A percentile compares a stretch with the other conserved stretches of the same genome.
These are phyloP conservation scores for Parachaetomium inaequale DNA, from an alignment of 495 filamentous ascomycete species.

Conservation along the genomic window DNA sequence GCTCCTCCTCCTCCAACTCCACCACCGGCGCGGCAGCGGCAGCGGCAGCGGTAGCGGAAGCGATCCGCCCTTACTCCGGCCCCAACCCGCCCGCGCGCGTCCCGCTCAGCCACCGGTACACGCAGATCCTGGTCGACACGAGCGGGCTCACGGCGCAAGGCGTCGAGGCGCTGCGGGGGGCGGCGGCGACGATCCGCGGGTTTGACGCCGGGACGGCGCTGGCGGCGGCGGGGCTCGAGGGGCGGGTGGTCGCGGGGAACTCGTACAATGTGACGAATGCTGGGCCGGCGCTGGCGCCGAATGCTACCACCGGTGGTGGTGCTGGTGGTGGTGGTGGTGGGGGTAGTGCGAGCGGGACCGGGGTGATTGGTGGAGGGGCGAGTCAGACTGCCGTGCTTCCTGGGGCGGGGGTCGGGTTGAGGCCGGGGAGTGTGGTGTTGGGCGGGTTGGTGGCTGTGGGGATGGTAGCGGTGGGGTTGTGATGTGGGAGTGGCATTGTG, in stretches of 20 bases:
- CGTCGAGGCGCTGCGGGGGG: slow-evolving; percentile 26
- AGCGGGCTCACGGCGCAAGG: slow-evolving; percentile 27
- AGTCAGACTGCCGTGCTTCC: neutral
- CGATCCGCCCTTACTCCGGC: slow-evolving; percentile 34
- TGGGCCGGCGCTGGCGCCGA: slow-evolving; percentile 27
- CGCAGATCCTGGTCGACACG: slow-evolving; percentile 41
- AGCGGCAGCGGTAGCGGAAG: slow-evolving; percentile 6
- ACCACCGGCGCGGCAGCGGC: neutral
- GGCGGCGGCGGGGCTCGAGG: slow-evolving; percentile 29
- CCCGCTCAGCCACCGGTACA: slow-evolving; percentile 44
- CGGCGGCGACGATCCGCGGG: slow-evolving; percentile 29
- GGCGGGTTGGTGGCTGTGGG: neutral
- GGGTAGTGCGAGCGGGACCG: neutral
- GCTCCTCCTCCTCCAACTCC: neutral
- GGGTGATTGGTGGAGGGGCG: neutral
- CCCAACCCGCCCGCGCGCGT: slow-evolving; percentile 40
- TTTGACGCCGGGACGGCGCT: slow-evolving; percentile 35
- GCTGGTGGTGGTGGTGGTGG: neutral
- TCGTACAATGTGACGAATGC: slow-evolving; percentile 46
- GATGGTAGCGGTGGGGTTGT: slow-evolving; percentile 12
- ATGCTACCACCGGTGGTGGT: neutral
- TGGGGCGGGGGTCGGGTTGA: neutral
- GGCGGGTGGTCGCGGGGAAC: slow-evolving; percentile 41
- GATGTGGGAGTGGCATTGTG: too few species aligned
- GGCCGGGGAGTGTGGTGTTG: neutral